Conservation (phyloP, 257 asterid species). For the Gentiana straminea region DNA sequence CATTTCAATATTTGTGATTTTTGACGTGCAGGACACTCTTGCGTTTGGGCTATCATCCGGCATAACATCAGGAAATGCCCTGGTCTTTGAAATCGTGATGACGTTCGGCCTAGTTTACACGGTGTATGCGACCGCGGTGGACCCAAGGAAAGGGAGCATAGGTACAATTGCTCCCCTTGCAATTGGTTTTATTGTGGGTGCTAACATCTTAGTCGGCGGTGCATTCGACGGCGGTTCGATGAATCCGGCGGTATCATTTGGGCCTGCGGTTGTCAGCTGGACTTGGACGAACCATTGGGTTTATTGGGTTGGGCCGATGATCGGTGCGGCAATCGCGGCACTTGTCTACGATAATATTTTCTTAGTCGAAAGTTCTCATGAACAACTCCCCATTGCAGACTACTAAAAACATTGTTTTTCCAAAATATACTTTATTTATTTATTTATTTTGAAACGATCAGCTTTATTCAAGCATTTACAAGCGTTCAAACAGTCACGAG, state of each 20-base stretch:
- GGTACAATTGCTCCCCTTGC: constrained; percentile 39
- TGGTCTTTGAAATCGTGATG: constrained; percentile 32
- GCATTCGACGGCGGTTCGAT: constrained; percentile 35
- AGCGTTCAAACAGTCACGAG: no score
- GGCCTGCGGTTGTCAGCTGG: constrained; percentile 36
- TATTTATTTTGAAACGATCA: no score
- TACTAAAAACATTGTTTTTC: constrained; percentile 2
- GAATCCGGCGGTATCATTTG: constrained; percentile 41
- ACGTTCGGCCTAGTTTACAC: constrained; percentile 43
- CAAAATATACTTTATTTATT: no score
- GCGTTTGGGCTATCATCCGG: constrained; percentile 24
- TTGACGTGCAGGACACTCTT: constrained; percentile 14
- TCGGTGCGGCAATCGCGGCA: constrained; percentile 33
- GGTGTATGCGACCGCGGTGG: constrained; percentile 36
- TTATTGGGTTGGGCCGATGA: constrained; percentile 33
- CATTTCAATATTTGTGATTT: background rate
- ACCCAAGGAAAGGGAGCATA: constrained; percentile 29
- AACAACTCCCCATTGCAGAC: constrained; percentile 18
- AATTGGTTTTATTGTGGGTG: constrained; percentile 36
- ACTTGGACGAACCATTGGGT: constrained; percentile 35
- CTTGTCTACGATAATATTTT: constrained; percentile 24
- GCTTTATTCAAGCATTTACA: no score
- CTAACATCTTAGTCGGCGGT: constrained; percentile 36
- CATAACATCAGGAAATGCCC: constrained; percentile 21
- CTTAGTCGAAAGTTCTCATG: constrained; percentile 13